These are phyloP conservation scores for Apocynum venetum DNA, from an alignment of 257 asterid genomes.

Conservation along the genomic window DNA sequence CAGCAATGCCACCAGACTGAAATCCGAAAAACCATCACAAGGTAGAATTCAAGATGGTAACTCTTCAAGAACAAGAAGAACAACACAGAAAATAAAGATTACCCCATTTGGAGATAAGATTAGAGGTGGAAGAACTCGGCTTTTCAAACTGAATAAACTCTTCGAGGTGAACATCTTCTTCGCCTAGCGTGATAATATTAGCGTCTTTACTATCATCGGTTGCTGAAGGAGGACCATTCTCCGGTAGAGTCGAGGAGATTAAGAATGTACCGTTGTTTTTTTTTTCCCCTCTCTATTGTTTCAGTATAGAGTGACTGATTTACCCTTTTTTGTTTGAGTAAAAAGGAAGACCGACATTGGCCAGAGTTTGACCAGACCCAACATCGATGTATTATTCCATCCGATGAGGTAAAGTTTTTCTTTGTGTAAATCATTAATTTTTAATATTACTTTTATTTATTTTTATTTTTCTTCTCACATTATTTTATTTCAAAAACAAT, in stretches of 20 bases:
- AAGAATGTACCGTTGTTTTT: too few species aligned
- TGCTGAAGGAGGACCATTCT: conserved; percentile 29
- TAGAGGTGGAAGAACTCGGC: conserved; percentile 37
- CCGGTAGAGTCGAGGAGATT: conserved; percentile 11
- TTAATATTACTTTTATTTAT: too few species aligned
- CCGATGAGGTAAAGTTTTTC: too few species aligned
- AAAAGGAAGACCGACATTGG: too few species aligned
- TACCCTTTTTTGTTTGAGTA: too few species aligned
- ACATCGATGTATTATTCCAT: too few species aligned
- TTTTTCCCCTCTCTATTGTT: too few species aligned
- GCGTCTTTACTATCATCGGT: conserved; percentile 29
- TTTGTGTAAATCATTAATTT: too few species aligned
- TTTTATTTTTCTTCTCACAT: too few species aligned
- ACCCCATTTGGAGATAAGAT: conserved; percentile 65
- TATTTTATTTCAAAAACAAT: too few species aligned
- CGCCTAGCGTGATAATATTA: conserved; percentile 46
- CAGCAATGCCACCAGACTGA: conserved; percentile 68
- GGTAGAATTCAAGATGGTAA: not conserved
- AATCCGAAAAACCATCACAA: conserved; percentile 1
- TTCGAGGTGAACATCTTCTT: conserved; percentile 58
- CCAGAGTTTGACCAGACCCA: too few species aligned
- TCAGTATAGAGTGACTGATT: too few species aligned
- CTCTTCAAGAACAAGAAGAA: not conserved
- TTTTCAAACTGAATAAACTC: conserved; percentile 86
- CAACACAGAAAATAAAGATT: not conserved